phyloP scores from a whole-genome alignment of 805 yeast species.

The Starmerella floris region DNA sequence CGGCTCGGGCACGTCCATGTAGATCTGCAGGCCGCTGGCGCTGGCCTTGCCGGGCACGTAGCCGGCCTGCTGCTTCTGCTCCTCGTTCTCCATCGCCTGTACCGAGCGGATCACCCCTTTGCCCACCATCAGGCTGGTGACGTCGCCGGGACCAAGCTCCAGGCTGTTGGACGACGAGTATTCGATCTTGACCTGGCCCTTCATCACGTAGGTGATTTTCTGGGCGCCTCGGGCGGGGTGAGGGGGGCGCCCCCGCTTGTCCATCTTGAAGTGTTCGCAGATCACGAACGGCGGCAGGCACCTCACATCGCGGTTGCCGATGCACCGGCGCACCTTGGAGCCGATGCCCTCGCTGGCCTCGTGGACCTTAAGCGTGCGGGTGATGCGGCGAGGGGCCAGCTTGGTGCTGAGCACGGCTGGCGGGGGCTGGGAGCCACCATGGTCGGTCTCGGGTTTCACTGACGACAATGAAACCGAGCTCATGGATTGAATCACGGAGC shows the following conservation, averaged over 20 bases:
- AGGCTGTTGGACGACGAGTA: constrained; percentile 16
- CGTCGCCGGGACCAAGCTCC: constrained; percentile 18
- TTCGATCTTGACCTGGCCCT: constrained; percentile 13
- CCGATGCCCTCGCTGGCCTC: constrained; percentile 17
- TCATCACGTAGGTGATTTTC: constrained; percentile 13
- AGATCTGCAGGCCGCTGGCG: constrained; percentile 15
- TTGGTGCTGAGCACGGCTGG: too few relatives aligned
- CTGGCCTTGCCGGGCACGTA: not conserved
- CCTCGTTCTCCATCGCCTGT: constrained; percentile 4
- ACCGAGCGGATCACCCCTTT: constrained; percentile 16
- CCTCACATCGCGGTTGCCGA: constrained; percentile 13
- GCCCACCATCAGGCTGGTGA: constrained; percentile 20
- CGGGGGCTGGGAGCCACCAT: too few relatives aligned
- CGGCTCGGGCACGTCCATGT: constrained; percentile 20
- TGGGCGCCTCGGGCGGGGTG: constrained; percentile 21
- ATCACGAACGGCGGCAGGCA: constrained; percentile 21
- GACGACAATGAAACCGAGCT: too few relatives aligned
- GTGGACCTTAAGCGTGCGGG: constrained; percentile 9
- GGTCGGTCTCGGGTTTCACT: too few relatives aligned
- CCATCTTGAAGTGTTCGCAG: constrained; percentile 18
- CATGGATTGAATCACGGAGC: too few relatives aligned
- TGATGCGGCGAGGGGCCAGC: constrained; percentile 4
- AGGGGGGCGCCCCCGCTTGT: constrained; percentile 18
- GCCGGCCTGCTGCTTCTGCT: not conserved
- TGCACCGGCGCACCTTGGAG: constrained; percentile 11